phyloP scores from a whole-genome alignment of 208 protist species.

The Crithidia expoeki region DNA sequence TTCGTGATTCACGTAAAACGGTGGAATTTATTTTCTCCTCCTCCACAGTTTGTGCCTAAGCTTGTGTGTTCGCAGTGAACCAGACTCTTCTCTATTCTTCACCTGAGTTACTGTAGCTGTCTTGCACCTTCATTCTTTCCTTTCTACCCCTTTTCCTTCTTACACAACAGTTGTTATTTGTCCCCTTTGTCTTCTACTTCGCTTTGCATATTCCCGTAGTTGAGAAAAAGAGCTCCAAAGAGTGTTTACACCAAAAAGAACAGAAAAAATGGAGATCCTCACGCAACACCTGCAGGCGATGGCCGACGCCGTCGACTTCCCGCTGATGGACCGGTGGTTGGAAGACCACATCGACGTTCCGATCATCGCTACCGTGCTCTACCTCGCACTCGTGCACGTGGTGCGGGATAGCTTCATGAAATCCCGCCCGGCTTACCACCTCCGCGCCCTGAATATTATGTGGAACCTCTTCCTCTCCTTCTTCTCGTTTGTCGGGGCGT shows the following conservation, averaged over 20 bases:
- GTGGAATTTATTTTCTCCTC: background rate
- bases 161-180: too few species aligned
- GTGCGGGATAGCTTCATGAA: conserved; percentile 46
- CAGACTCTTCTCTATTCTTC: too few species aligned
- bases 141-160: too few species aligned
- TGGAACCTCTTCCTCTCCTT: conserved; percentile 86
- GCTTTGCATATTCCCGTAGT: too few species aligned
- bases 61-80: background rate
- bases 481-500: conserved; percentile 76
- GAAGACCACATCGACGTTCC: conserved; percentile 53
- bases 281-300: conserved; percentile 30
- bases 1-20: background rate
- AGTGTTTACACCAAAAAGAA: background rate
- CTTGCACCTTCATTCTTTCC: too few species aligned
- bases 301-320: conserved; percentile 31
- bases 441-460: conserved; percentile 57
- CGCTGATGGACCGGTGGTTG: conserved; percentile 31
- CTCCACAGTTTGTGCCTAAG: too few species aligned
- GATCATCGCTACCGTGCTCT: conserved; percentile 37
- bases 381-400: conserved; percentile 48
- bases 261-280: conserved; percentile 29
- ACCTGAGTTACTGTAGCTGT: too few species aligned
- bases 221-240: background rate
- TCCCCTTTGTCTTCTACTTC: too few species aligned
- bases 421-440: conserved; percentile 52